phyloP scores from a whole-genome alignment of 2,329 filamentous ascomycete species.

The Curvularia lunata region DNA sequence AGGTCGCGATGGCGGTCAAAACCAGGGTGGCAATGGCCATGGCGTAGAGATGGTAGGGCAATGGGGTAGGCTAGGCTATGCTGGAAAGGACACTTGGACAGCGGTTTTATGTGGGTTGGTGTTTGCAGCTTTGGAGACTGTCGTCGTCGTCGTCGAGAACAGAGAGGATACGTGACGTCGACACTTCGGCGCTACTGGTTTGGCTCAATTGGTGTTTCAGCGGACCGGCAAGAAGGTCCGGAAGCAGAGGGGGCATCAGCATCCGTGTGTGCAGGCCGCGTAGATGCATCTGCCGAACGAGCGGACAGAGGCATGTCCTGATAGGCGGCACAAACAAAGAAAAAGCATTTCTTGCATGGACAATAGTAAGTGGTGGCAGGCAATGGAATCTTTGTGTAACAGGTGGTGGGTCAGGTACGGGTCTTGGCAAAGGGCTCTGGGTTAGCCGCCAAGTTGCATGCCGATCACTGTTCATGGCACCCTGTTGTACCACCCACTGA shows the following conservation, averaged over 20 bases:
- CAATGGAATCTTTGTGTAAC: not conserved
- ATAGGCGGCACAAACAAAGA: not conserved
- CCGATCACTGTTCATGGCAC: not conserved
- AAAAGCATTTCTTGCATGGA: not conserved
- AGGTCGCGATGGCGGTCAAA: slow-evolving; percentile 33
- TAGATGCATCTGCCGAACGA: not conserved
- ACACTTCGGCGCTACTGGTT: slow-evolving; percentile 12
- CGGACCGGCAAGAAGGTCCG: slow-evolving; percentile 11
- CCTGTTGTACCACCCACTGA: not conserved
- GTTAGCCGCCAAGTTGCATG: not conserved
- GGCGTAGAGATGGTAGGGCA: not conserved
- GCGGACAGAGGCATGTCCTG: not conserved
- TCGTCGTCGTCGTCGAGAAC: slow-evolving; percentile 14
- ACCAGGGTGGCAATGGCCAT: slow-evolving; percentile 30
- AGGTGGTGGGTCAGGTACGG: not conserved
- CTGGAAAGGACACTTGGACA: not conserved
- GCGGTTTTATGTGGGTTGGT: not conserved
- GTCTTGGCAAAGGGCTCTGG: slow-evolving; percentile 4
- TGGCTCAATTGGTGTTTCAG: slow-evolving; percentile 44
- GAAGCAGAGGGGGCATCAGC: not conserved
- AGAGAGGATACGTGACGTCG: slow-evolving; percentile 33
- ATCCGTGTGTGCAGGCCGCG: slow-evolving; percentile 3
- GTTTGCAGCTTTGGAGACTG: slow-evolving; percentile 12
- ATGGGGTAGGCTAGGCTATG: not conserved
- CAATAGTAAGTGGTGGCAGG: not conserved